Evolutionary conservation across 495 filamentous ascomycete genomes (phyloP).

Genomic region (Lophiotrema nucula): DNA sequence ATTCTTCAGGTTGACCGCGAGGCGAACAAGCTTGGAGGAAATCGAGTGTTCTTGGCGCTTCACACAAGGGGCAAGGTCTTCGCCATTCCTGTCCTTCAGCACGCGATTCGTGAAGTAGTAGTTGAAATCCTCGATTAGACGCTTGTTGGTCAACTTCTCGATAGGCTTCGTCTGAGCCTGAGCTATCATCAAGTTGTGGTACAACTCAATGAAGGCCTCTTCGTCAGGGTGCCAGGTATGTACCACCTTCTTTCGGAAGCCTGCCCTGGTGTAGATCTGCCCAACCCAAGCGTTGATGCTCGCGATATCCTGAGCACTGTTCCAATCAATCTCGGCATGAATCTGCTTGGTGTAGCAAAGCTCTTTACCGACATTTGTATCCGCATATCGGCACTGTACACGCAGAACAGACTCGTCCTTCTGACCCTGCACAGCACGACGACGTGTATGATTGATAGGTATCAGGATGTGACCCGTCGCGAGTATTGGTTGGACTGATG

Average conservation of each 20-base stretch:
- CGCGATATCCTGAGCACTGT: constrained; percentile 1
- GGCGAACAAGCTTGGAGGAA: constrained; percentile 1
- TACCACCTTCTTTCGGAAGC: neutral
- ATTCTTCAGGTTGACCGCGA: neutral
- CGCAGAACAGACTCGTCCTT: neutral
- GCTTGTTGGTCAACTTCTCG: neutral
- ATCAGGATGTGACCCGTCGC: no score
- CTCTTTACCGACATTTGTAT: neutral
- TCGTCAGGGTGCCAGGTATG: neutral
- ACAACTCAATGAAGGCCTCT: constrained; percentile 1
- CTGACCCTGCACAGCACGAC: neutral
- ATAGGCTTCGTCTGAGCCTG: neutral
- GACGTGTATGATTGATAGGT: neutral
- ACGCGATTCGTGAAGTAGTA: constrained; percentile 3
- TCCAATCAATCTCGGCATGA: constrained; percentile 7
- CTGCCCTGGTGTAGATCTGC: constrained; percentile 4
- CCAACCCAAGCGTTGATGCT: constrained; percentile 3
- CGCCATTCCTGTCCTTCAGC: neutral
- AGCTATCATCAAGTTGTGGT: neutral
- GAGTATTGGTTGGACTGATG: no score
- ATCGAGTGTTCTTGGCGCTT: neutral
- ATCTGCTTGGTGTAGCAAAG: neutral
- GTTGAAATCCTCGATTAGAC: constrained; percentile 8
- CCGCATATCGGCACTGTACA: neutral
- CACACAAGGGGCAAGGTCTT: neutral